Base-by-base conservation (phyloP, 176 grass and related monocot genomes). In the Areca catechu region DNA sequence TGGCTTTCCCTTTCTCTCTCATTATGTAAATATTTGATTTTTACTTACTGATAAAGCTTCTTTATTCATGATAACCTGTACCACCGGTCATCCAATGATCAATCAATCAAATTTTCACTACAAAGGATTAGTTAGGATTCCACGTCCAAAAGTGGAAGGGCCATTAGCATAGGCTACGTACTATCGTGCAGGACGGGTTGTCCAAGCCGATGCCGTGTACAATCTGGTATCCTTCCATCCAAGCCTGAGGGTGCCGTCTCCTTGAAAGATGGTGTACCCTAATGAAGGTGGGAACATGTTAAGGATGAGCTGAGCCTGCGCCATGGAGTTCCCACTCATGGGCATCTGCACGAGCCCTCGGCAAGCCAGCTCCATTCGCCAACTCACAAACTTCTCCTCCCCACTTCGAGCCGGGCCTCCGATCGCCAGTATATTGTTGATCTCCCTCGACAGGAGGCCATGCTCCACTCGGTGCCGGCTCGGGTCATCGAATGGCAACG, bases 211-310 rank as follows among this genome's bases (percentile, higher is more conserved):
- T 1, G 65, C 77, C 0, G 69, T 74, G 57, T 89, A 89, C 19
- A 89, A 61, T 10, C 49, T 54, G 0, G 73, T 77, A 29, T 73
- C 80, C 69, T 83, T 89, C 85, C 85, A 89, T 47, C 85, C 85
- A 4, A 89, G 60, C 69, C 77, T 37, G 48, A 89, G 54, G 24
- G 76, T 83, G 54, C 76, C 80, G 54, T 73, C 56, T 23, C 71
- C 80, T 24, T 70, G 72, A 16, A 29, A 24, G 68, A 83, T 73
- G 34, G 61, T 80, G 80, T 83, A 83, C 0, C 85, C 85, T 21
- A 72, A 25, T 18, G 68, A 58, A 4, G 64, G 64, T 23, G 80
- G 80, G 55, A 80, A 89, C 72, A 70, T 57, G 23, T 34, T 70
- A 17, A 77, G 58, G 3, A 89, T 53, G 18, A 89, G 59, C 72